Conservation (phyloP, 768 basidiomycete genomes). For the Neoboletus brunneissimus region DNA sequence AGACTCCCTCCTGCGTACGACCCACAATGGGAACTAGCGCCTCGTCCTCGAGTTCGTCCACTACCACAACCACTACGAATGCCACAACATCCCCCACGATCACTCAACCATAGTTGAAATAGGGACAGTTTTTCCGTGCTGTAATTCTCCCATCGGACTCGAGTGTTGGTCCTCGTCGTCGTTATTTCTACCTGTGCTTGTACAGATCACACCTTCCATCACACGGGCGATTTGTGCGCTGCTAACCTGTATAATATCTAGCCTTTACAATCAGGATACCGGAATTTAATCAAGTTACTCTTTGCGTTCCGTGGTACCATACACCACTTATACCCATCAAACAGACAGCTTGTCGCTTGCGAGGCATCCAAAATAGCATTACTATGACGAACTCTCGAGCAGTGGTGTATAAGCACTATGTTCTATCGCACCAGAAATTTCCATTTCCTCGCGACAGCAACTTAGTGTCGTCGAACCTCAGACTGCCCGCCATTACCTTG, state of each 20-base stretch:
- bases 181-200: background rate
- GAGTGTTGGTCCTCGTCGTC: background rate
- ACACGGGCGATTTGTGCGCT: background rate
- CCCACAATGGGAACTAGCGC: background rate
- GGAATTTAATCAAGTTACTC: too few species aligned
- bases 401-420: too few species aligned
- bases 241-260: background rate
- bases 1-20: background rate
- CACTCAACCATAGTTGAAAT: background rate
- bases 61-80: background rate
- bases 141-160: background rate
- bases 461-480: too few species aligned
- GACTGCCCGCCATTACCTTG: too few species aligned
- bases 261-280: background rate
- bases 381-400: too few species aligned
- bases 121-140: too few species aligned
- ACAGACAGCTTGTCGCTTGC: too few species aligned
- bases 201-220: background rate
- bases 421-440: too few species aligned
- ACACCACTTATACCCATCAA: too few species aligned
- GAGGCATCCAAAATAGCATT: too few species aligned
- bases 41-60: background rate
- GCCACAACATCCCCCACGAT: background rate
- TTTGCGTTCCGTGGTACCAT: background rate
- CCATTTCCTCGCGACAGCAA: too few species aligned